phyloP scores from a whole-genome alignment of 2,329 filamentous ascomycete species.

The Niveomyces coronatus region DNA sequence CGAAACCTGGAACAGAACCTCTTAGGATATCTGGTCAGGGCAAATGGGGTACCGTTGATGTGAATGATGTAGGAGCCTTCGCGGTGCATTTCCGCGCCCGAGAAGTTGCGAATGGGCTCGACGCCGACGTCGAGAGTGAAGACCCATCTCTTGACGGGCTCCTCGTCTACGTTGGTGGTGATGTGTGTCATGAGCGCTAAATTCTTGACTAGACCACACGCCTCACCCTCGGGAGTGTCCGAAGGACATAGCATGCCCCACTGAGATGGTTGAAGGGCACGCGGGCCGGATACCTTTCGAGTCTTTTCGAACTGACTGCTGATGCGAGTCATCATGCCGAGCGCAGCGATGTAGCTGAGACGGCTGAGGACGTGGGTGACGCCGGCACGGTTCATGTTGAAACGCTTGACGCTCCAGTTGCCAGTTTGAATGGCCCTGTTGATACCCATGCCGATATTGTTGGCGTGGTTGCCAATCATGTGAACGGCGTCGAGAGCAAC shows the following conservation, averaged over 20 bases:
- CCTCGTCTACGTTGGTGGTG: conserved; percentile 91
- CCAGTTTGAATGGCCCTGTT: conserved; percentile 94
- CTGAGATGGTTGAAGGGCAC: conserved; percentile 92
- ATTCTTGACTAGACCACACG: conserved; percentile 96
- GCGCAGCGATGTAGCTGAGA: conserved; percentile 88
- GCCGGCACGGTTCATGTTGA: conserved; percentile 96
- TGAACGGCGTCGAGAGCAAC: conserved; percentile 79
- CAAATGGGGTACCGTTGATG: conserved; percentile 90
- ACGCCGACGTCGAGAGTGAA: conserved; percentile 81
- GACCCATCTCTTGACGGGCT: conserved; percentile 75
- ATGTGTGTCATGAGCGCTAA: conserved; percentile 98
- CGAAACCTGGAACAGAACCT: conserved; percentile 78
- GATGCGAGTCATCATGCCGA: conserved; percentile 99
- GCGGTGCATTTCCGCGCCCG: conserved; percentile 76
- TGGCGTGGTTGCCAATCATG: conserved; percentile 74
- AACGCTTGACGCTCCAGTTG: conserved; percentile 96
- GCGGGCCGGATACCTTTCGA: conserved; percentile 86
- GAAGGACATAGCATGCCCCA: conserved; percentile 97
- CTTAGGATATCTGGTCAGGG: conserved; percentile 76
- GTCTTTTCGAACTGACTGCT: conserved; percentile 99
- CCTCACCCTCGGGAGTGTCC: conserved; percentile 96
- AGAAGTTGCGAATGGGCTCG: conserved; percentile 57
- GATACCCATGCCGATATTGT: conserved; percentile 83
- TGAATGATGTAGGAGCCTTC: conserved; percentile 83
- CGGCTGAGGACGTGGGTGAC: conserved; percentile 94